Conservation (phyloP, 495 filamentous ascomycete species). For the Neurospora tetraspora region DNA sequence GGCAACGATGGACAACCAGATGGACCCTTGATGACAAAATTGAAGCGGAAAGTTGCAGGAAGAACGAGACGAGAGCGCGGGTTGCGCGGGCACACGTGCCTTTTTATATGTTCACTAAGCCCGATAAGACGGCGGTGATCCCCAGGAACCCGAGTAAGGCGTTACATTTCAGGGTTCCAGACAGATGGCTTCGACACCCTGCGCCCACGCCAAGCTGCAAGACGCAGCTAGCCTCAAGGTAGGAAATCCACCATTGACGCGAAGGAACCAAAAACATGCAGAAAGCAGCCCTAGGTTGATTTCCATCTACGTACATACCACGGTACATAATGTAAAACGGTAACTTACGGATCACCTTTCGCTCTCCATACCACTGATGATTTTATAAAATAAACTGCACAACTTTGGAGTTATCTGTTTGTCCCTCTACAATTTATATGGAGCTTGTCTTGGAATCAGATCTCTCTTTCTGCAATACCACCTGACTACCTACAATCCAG, state of each 20-base stretch:
- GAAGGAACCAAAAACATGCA: background rate
- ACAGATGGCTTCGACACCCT: background rate
- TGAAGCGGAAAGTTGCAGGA: background rate
- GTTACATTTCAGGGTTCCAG: background rate
- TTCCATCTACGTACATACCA: background rate
- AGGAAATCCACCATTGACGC: background rate
- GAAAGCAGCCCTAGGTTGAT: background rate
- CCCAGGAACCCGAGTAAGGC: background rate
- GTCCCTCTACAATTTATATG: background rate
- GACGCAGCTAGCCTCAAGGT: background rate
- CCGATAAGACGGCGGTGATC: background rate
- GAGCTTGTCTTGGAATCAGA: background rate
- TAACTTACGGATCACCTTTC: too few relatives aligned
- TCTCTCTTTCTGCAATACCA: conserved; percentile 1
- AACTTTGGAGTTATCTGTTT: background rate
- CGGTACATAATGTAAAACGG: background rate
- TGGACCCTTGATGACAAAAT: background rate
- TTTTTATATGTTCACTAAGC: background rate
- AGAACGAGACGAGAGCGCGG: background rate
- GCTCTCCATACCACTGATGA: too few relatives aligned
- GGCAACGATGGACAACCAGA: background rate
- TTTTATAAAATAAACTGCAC: too few relatives aligned
- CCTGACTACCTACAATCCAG: background rate
- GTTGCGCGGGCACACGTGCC: background rate
- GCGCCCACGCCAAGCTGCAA: background rate